Evolutionary conservation across 1,139 yeast genomes (phyloP), one percentile per base, ranked within the genome.

Genomic region (Geotrichum phurueaensis): DNA sequence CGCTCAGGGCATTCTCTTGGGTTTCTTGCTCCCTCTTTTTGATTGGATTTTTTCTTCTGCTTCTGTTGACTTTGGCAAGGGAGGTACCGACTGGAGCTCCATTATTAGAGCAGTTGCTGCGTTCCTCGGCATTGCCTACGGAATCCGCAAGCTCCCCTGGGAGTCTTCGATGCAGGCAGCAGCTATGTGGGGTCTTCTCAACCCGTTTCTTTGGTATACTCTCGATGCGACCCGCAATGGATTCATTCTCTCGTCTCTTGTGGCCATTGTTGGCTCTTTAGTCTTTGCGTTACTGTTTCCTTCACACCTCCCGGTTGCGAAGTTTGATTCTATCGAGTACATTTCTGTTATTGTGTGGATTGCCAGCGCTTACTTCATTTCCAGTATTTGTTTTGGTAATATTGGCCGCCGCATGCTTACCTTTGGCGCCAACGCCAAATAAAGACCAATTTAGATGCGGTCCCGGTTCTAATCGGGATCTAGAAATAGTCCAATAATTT

Each of bases 61-160:
- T 13, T 18, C 49, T 12, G 49, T 57, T 5, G 53, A 58, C 13
- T 54, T 59, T 15, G 69, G 70, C 39, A 65, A 68, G 61, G 68
- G 71, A 39, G 70, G 71, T 33, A 64, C 70, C 62, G 76, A 77
- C 56, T 75, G 78, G 70, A 69, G 77, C 7, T 73, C 82, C 6
- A 75, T 84, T 47, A 71, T 84, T 63, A 81, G 96, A 64, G 82
- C 89, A 49, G 77, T 83, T 58, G 85, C 89, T 56, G 91, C 96
- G 7, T 84, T 91, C 68, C 75, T 91, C 64, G 97, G 97, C 2
- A 83, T 92, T 33, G 82, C 89, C 9, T 91, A 89, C 69, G 96
- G 96, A 25, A 82, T 91, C 53, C 82, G 95, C 65, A 87, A 87
- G 67, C 80, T 89, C 55, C 87, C 87, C 65, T 90, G 96, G 96